These are phyloP conservation scores for Antitrichia curtipendula DNA, from an alignment of 225 moss, liverwort and hornwort genomes.

Conservation along the genomic window DNA sequence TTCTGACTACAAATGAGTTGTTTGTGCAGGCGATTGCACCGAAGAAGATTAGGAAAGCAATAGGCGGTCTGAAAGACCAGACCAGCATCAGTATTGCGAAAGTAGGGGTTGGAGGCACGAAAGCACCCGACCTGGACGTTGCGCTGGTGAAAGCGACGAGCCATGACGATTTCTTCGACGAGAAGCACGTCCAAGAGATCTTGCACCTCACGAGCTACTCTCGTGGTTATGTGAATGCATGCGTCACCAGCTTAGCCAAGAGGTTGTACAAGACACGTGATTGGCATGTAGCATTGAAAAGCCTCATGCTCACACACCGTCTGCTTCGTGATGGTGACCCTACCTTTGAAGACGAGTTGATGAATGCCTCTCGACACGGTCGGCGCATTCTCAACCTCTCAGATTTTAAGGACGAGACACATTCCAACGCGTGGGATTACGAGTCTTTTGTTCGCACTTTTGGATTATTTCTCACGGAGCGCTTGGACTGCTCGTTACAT, in stretches of 20 bases:
- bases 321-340: constrained; percentile 84
- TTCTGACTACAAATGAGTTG: neutral
- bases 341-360: constrained; percentile 66
- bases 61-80: constrained; percentile 80
- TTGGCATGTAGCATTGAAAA: constrained; percentile 88
- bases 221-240: constrained; percentile 72
- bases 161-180: constrained; percentile 78
- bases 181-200: constrained; percentile 66
- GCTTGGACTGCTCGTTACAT: constrained; percentile 46
- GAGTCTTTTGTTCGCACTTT: constrained; percentile 78
- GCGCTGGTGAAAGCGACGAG: constrained; percentile 87
- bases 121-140: constrained; percentile 74
- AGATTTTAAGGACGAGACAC: constrained; percentile 70
- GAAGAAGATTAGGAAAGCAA: constrained; percentile 77
- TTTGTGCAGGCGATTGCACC: constrained; percentile 64
- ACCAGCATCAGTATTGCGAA: constrained; percentile 89
- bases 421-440: constrained; percentile 89
- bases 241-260: constrained; percentile 19
- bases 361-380: constrained; percentile 48
- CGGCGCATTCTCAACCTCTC: constrained; percentile 76
- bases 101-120: constrained; percentile 58
- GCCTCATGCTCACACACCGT: constrained; percentile 84
- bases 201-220: constrained; percentile 64
- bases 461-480: constrained; percentile 76
- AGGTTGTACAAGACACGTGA: constrained; percentile 56